Percentiles rank a stretch among this genome's conserved stretches.
phyloP scores from a whole-genome alignment of 495 filamentous ascomycete species.

The Letharia lupina region DNA sequence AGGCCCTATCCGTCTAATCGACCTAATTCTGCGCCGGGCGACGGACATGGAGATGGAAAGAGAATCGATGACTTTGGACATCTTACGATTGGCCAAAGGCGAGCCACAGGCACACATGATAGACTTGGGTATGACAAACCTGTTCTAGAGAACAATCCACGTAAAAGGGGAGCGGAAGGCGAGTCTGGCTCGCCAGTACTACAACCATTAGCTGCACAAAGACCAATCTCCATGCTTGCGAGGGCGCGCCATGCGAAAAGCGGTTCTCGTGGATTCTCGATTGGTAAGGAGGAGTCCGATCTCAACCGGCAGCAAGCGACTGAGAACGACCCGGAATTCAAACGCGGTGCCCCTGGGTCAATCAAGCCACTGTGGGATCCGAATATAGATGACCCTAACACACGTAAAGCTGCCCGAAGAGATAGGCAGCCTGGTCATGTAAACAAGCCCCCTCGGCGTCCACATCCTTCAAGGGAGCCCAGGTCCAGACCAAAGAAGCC shows the following conservation, averaged over 20 bases:
- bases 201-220: background rate
- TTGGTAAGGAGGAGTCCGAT: background rate
- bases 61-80: constrained; percentile 12
- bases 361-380: constrained; percentile 2
- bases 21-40: constrained; percentile 4
- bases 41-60: background rate
- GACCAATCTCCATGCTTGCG: background rate
- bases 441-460: background rate
- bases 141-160: constrained; percentile 8
- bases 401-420: background rate
- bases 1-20: background rate
- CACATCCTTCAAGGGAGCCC: background rate
- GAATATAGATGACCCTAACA: background rate
- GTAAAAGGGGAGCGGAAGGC: constrained; percentile 9
- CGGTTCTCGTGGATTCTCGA: background rate
- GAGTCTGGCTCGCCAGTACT: background rate
- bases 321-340: background rate
- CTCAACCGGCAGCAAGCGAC: background rate
- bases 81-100: constrained; percentile 10
- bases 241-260: background rate
- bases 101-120: background rate
- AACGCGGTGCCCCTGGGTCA: background rate
- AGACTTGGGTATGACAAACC: background rate
- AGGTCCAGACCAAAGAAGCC: background rate
- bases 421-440: background rate